A percentile compares a stretch with the other conserved stretches of the same genome.
These are phyloP conservation scores for Pseudopyricularia cyperi DNA, from an alignment of 2,329 filamentous ascomycete species.

Conservation along the genomic window DNA sequence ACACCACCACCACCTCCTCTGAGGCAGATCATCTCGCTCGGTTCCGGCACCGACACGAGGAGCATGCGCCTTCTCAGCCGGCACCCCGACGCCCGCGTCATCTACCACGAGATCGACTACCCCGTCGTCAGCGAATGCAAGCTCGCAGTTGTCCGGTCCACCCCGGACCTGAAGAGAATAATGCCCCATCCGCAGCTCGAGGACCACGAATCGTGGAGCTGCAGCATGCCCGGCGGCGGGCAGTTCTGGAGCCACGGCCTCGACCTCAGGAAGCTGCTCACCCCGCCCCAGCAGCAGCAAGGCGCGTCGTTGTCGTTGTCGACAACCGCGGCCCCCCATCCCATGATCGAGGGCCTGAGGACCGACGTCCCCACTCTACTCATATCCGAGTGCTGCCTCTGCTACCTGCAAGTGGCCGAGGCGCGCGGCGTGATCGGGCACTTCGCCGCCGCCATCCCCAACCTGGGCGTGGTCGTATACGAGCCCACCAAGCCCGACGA, in stretches of 20 bases:
- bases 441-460: slow-evolving; percentile 40
- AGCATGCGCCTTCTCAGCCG: slow-evolving; percentile 59
- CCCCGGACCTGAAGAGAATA: slow-evolving; percentile 24
- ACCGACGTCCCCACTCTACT: slow-evolving; percentile 62
- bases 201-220: slow-evolving; percentile 26
- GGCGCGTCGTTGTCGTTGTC: no score
- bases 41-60: slow-evolving; percentile 87
- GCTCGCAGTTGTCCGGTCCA: slow-evolving; percentile 36
- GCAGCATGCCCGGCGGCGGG: slow-evolving; percentile 19
- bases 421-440: slow-evolving; percentile 52
- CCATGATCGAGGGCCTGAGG: slow-evolving; percentile 30
- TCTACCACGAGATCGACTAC: slow-evolving; percentile 94
- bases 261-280: slow-evolving; percentile 52
- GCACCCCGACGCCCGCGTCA: slow-evolving; percentile 26
- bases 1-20: no score
- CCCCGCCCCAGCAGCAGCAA: slow-evolving; percentile 7
- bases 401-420: slow-evolving; percentile 61
- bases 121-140: slow-evolving; percentile 58
- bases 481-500: slow-evolving; percentile 79
- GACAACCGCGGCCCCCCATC: not conserved
- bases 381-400: slow-evolving; percentile 89
- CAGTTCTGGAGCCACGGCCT: slow-evolving; percentile 48
- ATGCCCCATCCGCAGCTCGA: slow-evolving; percentile 19
- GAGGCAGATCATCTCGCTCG: slow-evolving; percentile 80
- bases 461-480: slow-evolving; percentile 59